A percentile compares a stretch with the other conserved stretches of the same genome.
Evolutionary conservation across 495 filamentous ascomycete genomes (phyloP).

Genomic region (Filosporella fistucella): DNA sequence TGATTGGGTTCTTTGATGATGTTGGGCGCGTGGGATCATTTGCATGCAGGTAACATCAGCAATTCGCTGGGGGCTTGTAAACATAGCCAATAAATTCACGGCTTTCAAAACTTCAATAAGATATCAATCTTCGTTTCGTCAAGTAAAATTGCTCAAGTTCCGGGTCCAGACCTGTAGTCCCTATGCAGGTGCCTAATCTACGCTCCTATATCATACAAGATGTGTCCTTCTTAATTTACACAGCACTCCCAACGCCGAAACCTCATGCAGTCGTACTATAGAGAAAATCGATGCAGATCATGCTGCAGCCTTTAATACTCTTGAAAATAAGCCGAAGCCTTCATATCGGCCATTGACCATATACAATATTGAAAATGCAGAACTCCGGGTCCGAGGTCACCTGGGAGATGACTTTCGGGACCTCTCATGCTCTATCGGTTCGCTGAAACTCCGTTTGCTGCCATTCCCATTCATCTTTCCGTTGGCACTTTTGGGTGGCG

Average conservation of each 20-base stretch:
- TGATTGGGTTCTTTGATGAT: slow-evolving; percentile 17
- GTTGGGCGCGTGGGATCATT: slow-evolving; percentile 23
- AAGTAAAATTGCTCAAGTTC: not conserved
- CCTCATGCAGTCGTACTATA: slow-evolving; percentile 19
- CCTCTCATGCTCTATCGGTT: slow-evolving; percentile 14
- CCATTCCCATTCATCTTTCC: slow-evolving; percentile 13
- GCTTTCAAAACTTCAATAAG: slow-evolving; percentile 9
- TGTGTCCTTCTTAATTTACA: slow-evolving; percentile 11
- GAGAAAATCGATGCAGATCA: slow-evolving; percentile 15
- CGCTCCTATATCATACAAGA: slow-evolving; percentile 16
- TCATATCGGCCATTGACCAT: slow-evolving; percentile 2
- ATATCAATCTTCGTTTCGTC: not conserved
- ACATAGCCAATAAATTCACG: slow-evolving; percentile 19
- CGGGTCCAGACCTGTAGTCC: not conserved
- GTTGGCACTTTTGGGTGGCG: slow-evolving; percentile 21
- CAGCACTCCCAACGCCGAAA: slow-evolving; percentile 13
- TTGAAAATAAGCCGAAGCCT: not conserved
- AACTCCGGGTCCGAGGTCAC: slow-evolving; percentile 6
- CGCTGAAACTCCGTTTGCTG: slow-evolving; percentile 19
- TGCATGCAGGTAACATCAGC: slow-evolving; percentile 19
- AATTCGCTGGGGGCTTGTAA: slow-evolving; percentile 24
- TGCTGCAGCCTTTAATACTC: slow-evolving; percentile 15
- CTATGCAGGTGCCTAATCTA: slow-evolving; percentile 6
- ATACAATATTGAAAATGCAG: slow-evolving; percentile 18
- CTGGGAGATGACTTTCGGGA: slow-evolving; percentile 14